These are phyloP conservation scores for Turritis glabra DNA, from an alignment of 345 rosid genomes.

Conservation along the genomic window DNA sequence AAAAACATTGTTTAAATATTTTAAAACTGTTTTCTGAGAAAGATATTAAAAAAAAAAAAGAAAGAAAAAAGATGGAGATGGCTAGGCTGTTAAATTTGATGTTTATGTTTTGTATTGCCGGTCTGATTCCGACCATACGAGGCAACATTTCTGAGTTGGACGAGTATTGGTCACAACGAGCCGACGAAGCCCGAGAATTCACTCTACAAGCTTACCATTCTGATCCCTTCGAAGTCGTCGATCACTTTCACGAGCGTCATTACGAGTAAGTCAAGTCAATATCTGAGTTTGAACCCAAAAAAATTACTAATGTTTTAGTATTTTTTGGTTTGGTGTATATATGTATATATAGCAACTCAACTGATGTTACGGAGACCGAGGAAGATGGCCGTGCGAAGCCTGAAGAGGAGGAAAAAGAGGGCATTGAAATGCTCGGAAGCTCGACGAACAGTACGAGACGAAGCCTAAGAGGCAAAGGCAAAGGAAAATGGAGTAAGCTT, in stretches of 20 bases:
- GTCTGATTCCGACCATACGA: slow-evolving; percentile 28
- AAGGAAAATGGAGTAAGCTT: slow-evolving; percentile 41
- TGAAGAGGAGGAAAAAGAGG: slow-evolving; percentile 26
- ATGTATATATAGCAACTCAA: slow-evolving; percentile 28
- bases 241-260: slow-evolving; percentile 45
- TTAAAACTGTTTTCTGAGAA: neutral
- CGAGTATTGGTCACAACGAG: slow-evolving; percentile 57
- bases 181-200: slow-evolving; percentile 41
- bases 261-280: slow-evolving; percentile 41
- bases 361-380: slow-evolving; percentile 34
- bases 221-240: slow-evolving; percentile 54
- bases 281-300: neutral
- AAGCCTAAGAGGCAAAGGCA: slow-evolving; percentile 34
- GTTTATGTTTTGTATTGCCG: slow-evolving; percentile 33
- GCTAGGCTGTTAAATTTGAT: slow-evolving; percentile 36
- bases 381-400: neutral
- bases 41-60: neutral
- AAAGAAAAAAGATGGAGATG: slow-evolving; percentile 34
- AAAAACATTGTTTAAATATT: neutral
- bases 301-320: slow-evolving; percentile 1
- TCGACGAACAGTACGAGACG: slow-evolving; percentile 55
- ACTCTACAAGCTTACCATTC: slow-evolving; percentile 48
- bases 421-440: slow-evolving; percentile 55
- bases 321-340: slow-evolving; percentile 14
- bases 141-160: slow-evolving; percentile 53